These are phyloP conservation scores for Colletotrichum sp. DNA, from an alignment of 2,329 filamentous ascomycete genomes.

Conservation along the genomic window DNA sequence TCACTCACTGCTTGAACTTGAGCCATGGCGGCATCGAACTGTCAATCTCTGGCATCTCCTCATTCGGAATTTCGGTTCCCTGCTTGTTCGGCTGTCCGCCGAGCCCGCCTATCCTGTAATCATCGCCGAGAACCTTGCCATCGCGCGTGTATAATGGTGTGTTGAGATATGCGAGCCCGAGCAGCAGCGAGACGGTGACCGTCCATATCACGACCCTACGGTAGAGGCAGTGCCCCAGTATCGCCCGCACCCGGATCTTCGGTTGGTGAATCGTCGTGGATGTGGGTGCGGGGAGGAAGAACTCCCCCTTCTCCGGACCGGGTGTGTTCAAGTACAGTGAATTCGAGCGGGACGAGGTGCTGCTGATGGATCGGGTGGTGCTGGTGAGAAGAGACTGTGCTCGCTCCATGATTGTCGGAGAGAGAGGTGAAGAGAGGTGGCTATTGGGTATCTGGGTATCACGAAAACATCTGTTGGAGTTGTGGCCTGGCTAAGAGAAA, in stretches of 20 bases:
- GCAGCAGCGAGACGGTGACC: conserved; percentile 43
- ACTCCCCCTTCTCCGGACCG: conserved; percentile 18
- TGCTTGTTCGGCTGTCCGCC: conserved; percentile 13
- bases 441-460: conserved; percentile 13
- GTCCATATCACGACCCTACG: conserved; percentile 58
- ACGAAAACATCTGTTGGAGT: conserved; percentile 16
- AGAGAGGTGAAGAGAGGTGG: not conserved
- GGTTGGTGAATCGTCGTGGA: conserved; percentile 26
- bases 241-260: conserved; percentile 45
- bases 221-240: conserved; percentile 59
- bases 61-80: conserved; percentile 39
- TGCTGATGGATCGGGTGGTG: conserved; percentile 20
- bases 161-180: conserved; percentile 46
- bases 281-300: conserved; percentile 15
- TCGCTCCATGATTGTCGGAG: conserved; percentile 22
- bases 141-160: conserved; percentile 27
- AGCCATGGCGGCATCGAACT: conserved; percentile 43
- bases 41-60: conserved; percentile 34
- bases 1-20: conserved; percentile 46
- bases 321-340: conserved; percentile 9
- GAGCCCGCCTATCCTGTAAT: conserved; percentile 16
- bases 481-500: not conserved
- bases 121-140: conserved; percentile 25
- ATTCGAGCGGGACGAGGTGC: conserved; percentile 22
- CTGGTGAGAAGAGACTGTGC: conserved; percentile 22